These are phyloP conservation scores for Rehmannia glutinosa DNA, from an alignment of 257 asterid genomes.

Conservation along the genomic window DNA sequence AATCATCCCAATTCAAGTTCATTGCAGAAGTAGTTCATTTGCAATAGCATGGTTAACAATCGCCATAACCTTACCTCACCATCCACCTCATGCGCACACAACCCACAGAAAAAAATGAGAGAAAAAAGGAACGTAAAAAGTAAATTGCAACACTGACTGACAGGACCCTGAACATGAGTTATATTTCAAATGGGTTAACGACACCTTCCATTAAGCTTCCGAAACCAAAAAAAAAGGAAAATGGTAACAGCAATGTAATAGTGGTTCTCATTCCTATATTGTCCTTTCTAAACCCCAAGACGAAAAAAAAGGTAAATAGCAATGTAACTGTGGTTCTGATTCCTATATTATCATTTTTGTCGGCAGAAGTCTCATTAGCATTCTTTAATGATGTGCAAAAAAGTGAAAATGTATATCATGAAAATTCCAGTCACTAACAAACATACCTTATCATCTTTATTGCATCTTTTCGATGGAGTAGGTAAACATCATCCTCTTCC, in stretches of 20 bases:
- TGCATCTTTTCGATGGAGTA: slow-evolving; percentile 71
- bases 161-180: background rate
- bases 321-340: background rate
- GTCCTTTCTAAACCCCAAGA: background rate
- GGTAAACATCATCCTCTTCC: slow-evolving; percentile 85
- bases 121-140: background rate
- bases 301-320: background rate
- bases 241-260: background rate
- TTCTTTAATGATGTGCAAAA: background rate
- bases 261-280: background rate
- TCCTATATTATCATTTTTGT: background rate
- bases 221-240: background rate
- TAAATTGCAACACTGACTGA: background rate
- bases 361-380: background rate
- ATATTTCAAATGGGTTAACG: background rate
- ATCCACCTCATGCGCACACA: background rate
- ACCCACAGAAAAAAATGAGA: background rate
- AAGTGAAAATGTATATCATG: background rate
- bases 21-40: background rate
- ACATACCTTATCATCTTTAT: slow-evolving; percentile 61
- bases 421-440: background rate
- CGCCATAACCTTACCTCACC: background rate
- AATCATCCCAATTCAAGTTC: too few species aligned
- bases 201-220: background rate
- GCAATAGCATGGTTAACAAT: background rate